phyloP scores from a whole-genome alignment of 148 eudicot genomes.

The Agrostemma githago region DNA sequence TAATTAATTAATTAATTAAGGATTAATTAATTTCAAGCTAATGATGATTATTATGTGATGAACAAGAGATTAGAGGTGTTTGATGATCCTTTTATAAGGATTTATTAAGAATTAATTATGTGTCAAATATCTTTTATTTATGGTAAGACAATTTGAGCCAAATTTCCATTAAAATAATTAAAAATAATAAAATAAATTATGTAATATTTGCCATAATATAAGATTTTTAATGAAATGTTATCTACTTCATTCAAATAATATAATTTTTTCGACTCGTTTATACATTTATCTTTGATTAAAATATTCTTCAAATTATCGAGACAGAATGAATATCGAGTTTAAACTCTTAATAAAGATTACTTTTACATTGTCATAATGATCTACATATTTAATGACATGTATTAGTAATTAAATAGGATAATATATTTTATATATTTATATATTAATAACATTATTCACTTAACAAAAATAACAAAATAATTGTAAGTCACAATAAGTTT shows the following conservation, averaged over 20 bases:
- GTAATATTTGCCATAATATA: slow-evolving; percentile 9
- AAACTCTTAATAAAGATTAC: slow-evolving; percentile 21
- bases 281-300: too few relatives aligned
- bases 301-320: too few relatives aligned
- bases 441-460: slow-evolving; percentile 17
- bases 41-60: background rate
- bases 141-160: slow-evolving; percentile 19
- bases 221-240: slow-evolving; percentile 15
- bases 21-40: background rate
- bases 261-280: background rate
- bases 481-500: background rate
- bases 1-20: background rate
- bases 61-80: background rate
- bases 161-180: background rate
- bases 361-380: slow-evolving; percentile 1
- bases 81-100: slow-evolving; percentile 13
- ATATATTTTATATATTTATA: background rate
- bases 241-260: slow-evolving; percentile 14
- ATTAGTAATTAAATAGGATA: background rate
- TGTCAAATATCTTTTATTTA: slow-evolving; percentile 28
- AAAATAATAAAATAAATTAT: background rate
- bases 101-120: background rate
- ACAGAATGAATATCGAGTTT: slow-evolving; percentile 5
- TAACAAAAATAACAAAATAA: slow-evolving; percentile 27
- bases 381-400: slow-evolving; percentile 6